phyloP scores from a whole-genome alignment of 176 grass and related monocot genomes.

The Bothriochloa decipiens region DNA sequence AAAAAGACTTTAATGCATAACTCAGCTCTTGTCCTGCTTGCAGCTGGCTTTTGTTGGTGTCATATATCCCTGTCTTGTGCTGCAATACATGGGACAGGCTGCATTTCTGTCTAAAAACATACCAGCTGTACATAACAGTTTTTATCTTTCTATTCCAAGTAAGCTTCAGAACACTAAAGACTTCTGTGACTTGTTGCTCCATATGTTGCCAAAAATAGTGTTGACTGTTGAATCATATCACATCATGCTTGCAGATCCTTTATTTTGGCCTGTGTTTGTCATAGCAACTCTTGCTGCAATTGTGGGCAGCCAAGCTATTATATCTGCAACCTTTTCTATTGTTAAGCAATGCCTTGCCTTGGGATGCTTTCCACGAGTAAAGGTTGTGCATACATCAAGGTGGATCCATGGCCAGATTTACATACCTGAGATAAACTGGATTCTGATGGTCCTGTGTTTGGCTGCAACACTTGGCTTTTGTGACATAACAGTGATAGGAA shows the following conservation, averaged over 20 bases:
- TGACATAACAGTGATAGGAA: conserved; percentile 62
- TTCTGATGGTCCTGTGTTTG: conserved; percentile 75
- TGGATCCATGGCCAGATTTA: conserved; percentile 83
- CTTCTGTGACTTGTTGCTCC: conserved; percentile 1
- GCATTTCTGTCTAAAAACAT: conserved; percentile 76
- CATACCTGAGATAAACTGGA: conserved; percentile 91
- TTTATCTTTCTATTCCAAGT: conserved; percentile 76
- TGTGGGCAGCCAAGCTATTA: conserved; percentile 74
- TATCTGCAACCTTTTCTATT: conserved; percentile 83
- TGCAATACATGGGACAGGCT: conserved; percentile 86
- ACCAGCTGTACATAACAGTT: conserved; percentile 36
- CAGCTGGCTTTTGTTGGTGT: conserved; percentile 68
- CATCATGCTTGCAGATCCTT: conserved; percentile 52
- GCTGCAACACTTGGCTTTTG: conserved; percentile 63
- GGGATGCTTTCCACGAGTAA: conserved; percentile 76
- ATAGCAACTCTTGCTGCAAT: conserved; percentile 76
- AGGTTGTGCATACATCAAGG: conserved; percentile 83
- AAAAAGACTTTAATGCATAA: conserved; percentile 7
- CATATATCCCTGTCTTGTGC: conserved; percentile 78
- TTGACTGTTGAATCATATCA: neutral
- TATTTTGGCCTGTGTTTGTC: conserved; percentile 81
- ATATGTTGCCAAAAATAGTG: conserved; percentile 6
- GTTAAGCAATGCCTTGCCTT: conserved; percentile 76
- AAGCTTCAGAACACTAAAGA: conserved; percentile 33
- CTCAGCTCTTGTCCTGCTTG: conserved; percentile 3